Conservation (phyloP, 257 asterid genomes). For the Orobanche coerulescens region DNA sequence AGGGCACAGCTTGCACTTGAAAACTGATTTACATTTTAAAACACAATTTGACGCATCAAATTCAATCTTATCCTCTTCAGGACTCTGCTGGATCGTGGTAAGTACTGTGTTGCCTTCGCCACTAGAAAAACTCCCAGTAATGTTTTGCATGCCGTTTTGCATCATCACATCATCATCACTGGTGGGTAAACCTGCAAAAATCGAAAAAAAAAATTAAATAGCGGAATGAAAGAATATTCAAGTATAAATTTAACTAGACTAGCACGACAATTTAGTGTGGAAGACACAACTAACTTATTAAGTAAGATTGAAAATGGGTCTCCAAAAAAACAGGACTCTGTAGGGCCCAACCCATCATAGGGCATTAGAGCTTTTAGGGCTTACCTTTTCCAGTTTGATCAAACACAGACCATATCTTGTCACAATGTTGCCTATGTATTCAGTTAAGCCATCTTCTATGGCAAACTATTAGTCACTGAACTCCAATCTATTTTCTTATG, state of each 20-base stretch:
- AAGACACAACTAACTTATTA: not conserved
- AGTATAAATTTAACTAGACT: conserved; percentile 1
- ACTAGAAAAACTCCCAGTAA: conserved; percentile 27
- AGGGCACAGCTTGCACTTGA: conserved; percentile 87
- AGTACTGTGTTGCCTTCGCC: conserved; percentile 26
- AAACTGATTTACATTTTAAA: conserved; percentile 73
- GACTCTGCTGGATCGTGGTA: conserved; percentile 21
- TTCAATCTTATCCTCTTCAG: conserved; percentile 30
- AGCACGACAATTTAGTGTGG: not conserved
- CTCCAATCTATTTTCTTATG: not conserved
- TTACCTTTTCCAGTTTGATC: not conserved
- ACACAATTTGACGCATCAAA: conserved; percentile 39
- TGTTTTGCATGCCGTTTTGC: conserved; percentile 25
- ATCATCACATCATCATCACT: conserved; percentile 61
- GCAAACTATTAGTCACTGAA: not conserved
- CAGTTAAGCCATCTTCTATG: not conserved
- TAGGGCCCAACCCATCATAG: not conserved
- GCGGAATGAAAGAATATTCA: not conserved
- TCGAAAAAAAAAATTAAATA: conserved; percentile 31
- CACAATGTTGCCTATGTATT: not conserved
- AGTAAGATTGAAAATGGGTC: not conserved
- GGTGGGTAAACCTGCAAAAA: conserved; percentile 52
- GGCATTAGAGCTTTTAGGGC: not conserved
- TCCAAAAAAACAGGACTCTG: not conserved
- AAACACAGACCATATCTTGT: not conserved